Base-by-base conservation (phyloP, 257 asterid species). In the Thymus quinquecostatus region DNA sequence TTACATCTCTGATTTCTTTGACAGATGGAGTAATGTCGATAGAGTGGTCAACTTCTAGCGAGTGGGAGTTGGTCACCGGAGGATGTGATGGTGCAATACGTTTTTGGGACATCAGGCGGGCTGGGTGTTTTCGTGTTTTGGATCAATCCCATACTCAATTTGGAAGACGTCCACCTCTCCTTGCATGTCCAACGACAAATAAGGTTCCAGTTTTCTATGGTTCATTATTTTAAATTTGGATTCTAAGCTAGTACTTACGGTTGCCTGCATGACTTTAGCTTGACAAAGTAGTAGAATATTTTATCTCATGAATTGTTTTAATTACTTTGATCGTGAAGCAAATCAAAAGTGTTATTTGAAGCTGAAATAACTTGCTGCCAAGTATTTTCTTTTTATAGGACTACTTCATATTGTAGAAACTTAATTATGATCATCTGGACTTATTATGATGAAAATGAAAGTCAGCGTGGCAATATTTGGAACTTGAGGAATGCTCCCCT, bases 11-110 rank as follows among this genome's bases (percentile, higher is more conserved):
- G 72, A 63, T 49, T 60, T 68, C 29, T 74, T 68, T 77, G 75
- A 43, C 81, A 95, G 99, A 92, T 83, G 97, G 99, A 75, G 96
- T 95, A 40, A 92, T 95, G 98, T 89, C 99, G 28, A 68, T 89
- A 75, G 97, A 95, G 77, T 95, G 99, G 99, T 95, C 99, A 79
- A 86, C 86, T 58, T 95, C 99, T 60, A 88, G 92, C 58, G 99
- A 95, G 87, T 95, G 96, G 96, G 88, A 89, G 78, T 81, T 95
- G 84, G 74, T 88, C 75, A 91, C 98, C 54, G 99, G 99, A 81
- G 98, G 99, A 79, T 92, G 98, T 76, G 99, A 95, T 71, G 99
- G 99, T 69, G 99, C 98, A 40, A 88, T 95, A 80, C 97, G 98
- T 40, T 95, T 95, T 76, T 95, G 99, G 99, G 99, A 95, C 88